These are phyloP conservation scores for Calonectria pauciramosa DNA, from an alignment of 2,329 filamentous ascomycete genomes.

Conservation along the genomic window DNA sequence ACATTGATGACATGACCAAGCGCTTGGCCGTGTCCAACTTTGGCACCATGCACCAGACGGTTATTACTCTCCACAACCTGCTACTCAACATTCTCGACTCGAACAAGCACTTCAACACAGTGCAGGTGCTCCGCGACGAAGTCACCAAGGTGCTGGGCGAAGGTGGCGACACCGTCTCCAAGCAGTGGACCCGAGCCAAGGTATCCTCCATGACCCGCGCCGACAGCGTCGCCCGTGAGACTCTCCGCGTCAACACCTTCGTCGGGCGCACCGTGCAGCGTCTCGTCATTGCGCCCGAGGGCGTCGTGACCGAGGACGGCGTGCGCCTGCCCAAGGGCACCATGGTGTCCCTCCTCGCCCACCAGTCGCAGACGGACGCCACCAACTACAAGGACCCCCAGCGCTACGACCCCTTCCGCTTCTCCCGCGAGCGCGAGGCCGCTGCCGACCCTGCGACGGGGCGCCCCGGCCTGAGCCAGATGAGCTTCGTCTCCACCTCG, in stretches of 20 bases:
- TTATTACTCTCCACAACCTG: background rate
- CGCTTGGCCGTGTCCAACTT: constrained; percentile 14
- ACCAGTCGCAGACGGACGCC: background rate
- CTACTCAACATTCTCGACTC: constrained; percentile 12
- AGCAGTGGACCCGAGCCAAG: constrained; percentile 55
- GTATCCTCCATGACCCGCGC: constrained; percentile 53
- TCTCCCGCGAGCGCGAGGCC: constrained; percentile 50
- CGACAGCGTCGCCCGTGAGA: constrained; percentile 60
- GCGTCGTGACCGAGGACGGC: constrained; percentile 46
- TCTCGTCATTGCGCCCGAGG: constrained; percentile 43
- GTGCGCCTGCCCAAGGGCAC: background rate
- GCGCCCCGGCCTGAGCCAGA: constrained; percentile 2
- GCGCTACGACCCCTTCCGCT: constrained; percentile 15
- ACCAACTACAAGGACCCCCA: constrained; percentile 1
- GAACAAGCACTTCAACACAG: background rate
- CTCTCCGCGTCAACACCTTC: constrained; percentile 54
- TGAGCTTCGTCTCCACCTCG: constrained; percentile 7
- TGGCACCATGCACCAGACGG: constrained; percentile 15
- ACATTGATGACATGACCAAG: constrained; percentile 6
- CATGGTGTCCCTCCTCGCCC: background rate
- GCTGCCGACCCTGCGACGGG: constrained; percentile 22
- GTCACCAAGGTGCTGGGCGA: constrained; percentile 46
- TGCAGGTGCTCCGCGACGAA: constrained; percentile 47
- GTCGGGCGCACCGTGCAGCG: constrained; percentile 47
- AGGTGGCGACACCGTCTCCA: constrained; percentile 29